Percentiles rank a stretch among this genome's conserved stretches.
phyloP scores from a whole-genome alignment of 169 alveolate species.

The Besnoitia besnoiti region DNA sequence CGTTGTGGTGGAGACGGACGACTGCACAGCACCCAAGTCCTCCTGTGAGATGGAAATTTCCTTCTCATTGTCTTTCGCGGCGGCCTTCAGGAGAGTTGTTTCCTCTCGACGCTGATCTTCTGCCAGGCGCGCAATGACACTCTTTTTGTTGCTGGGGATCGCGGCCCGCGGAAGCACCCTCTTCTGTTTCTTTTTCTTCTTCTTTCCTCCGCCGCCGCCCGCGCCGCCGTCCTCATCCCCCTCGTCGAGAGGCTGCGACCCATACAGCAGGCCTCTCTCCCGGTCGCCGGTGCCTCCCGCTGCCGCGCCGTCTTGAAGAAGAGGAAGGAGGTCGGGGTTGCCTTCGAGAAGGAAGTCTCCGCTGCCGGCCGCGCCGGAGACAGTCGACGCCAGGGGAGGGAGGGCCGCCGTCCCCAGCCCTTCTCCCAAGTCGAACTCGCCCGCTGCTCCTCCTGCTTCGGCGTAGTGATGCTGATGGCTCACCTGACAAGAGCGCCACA shows the following conservation, averaged over 20 bases:
- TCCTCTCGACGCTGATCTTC: slow-evolving; percentile 61
- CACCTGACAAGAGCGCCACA: no score
- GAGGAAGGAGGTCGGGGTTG: not conserved
- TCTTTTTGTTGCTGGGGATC: slow-evolving; percentile 54
- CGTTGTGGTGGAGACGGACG: not conserved
- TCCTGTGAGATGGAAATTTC: not conserved
- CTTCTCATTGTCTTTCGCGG: not conserved
- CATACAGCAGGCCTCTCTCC: not conserved
- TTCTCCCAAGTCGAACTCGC: slow-evolving; percentile 18
- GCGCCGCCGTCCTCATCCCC: slow-evolving; percentile 18
- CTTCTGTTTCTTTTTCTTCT: slow-evolving; percentile 56
- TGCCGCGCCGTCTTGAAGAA: not conserved
- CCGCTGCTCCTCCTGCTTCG: not conserved
- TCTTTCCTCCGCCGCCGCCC: slow-evolving; percentile 48
- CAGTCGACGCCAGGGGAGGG: slow-evolving; percentile 27
- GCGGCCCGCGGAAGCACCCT: slow-evolving; percentile 32
- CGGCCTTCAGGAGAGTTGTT: slow-evolving; percentile 14
- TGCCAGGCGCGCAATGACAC: slow-evolving; percentile 56
- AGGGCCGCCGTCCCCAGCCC: slow-evolving; percentile 10
- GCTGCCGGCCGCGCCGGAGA: not conserved
- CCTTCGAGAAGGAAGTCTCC: not conserved
- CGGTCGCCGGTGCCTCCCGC: not conserved
- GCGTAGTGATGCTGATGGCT: not conserved
- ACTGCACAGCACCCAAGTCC: not conserved
- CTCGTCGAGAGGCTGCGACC: not conserved